A percentile compares a stretch with the other conserved stretches of the same genome.
Conservation (phyloP, 371 early-diverging fungal genomes). For the Mucor plumbeus region DNA sequence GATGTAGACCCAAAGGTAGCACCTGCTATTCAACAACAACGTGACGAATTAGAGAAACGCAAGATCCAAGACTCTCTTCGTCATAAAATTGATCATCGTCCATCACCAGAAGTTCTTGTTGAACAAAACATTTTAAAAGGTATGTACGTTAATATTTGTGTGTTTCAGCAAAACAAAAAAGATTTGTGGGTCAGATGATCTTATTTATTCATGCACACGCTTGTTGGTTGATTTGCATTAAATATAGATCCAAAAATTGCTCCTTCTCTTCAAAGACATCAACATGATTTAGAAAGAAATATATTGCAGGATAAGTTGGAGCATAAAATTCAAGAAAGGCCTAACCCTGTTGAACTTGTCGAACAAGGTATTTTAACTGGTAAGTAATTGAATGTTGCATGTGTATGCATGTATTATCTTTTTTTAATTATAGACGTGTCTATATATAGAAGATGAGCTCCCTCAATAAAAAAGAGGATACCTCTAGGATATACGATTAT, state of each 20-base stretch:
- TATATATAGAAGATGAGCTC: not conserved
- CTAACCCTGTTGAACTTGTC: conserved; percentile 68
- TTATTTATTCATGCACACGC: not conserved
- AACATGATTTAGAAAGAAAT: conserved; percentile 59
- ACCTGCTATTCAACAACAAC: conserved; percentile 58
- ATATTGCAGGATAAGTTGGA: conserved; percentile 73
- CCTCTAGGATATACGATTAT: no score
- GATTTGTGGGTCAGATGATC: not conserved
- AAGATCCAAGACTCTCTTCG: conserved; percentile 72
- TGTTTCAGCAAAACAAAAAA: not conserved
- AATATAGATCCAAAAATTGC: conserved; percentile 50
- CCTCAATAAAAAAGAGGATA: not conserved
- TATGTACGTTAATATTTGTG: not conserved
- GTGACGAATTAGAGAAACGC: conserved; percentile 62
- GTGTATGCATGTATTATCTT: not conserved
- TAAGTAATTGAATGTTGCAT: not conserved
- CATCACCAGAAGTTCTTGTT: conserved; percentile 68
- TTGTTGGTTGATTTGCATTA: not conserved
- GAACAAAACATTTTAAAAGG: conserved; percentile 73
- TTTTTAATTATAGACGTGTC: not conserved
- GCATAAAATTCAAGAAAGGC: conserved; percentile 74
- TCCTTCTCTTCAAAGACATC: conserved; percentile 56
- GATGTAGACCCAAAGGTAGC: conserved; percentile 52
- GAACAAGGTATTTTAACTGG: conserved; percentile 71
- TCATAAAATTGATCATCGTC: conserved; percentile 76